Conservation (phyloP, 2,329 filamentous ascomycete genomes). For the Nemania sp. region DNA sequence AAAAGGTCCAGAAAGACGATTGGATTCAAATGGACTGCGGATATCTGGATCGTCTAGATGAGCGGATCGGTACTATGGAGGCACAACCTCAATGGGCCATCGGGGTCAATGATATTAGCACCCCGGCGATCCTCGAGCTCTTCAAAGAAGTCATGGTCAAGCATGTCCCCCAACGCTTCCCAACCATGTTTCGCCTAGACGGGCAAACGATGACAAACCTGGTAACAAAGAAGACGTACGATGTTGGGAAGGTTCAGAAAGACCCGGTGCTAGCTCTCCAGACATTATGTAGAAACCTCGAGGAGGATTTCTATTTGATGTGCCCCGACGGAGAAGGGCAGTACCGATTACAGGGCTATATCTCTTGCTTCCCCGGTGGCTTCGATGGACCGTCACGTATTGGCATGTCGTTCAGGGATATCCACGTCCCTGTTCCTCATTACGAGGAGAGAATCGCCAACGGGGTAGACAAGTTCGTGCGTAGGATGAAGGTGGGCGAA, state of each 20-base stretch:
- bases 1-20: neutral
- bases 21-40: neutral
- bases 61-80: neutral
- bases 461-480: neutral
- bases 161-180: neutral
- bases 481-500: neutral
- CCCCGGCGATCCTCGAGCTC: neutral
- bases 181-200: neutral
- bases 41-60: neutral
- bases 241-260: too few relatives aligned
- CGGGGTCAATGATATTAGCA: neutral
- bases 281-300: too few relatives aligned
- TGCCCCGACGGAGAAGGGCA: neutral
- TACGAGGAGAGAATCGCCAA: neutral
- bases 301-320: neutral
- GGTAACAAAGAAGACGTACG: neutral
- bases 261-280: too few relatives aligned
- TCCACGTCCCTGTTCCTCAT: neutral
- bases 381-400: neutral
- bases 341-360: neutral
- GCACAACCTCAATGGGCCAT: neutral
- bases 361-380: neutral
- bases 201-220: neutral
- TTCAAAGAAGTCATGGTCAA: neutral
- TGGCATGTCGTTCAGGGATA: neutral